A percentile compares a stretch with the other conserved stretches of the same genome.
Evolutionary conservation across 805 yeast species (phyloP).

Genomic region (Saccharomycopsis sp.): DNA sequence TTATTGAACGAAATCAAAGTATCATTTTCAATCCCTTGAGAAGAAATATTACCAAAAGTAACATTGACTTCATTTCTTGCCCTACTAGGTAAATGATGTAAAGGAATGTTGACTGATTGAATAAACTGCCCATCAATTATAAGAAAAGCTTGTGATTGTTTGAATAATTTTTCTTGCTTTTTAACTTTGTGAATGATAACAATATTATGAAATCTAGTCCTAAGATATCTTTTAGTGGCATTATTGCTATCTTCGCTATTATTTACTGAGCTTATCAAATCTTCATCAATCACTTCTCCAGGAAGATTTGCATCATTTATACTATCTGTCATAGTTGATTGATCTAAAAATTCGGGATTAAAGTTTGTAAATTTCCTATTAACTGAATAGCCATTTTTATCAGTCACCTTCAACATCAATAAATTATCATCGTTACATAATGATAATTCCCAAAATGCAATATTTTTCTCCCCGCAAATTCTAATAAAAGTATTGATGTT

Average conservation of each 20-base stretch:
- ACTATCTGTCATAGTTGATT: background rate
- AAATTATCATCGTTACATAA: slow-evolving; percentile 6
- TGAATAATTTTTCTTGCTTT: slow-evolving; percentile 15
- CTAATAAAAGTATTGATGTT: too few species aligned
- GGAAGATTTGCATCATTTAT: background rate
- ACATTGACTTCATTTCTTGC: background rate
- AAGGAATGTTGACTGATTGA: slow-evolving; percentile 20
- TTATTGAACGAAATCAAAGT: slow-evolving; percentile 21
- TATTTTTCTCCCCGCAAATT: too few species aligned
- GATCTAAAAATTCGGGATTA: slow-evolving; percentile 19
- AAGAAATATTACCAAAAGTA: slow-evolving; percentile 14
- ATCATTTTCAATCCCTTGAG: background rate
- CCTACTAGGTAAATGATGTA: slow-evolving; percentile 14
- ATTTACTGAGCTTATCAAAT: too few species aligned
- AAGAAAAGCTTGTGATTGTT: slow-evolving; percentile 30
- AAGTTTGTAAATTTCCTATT: slow-evolving; percentile 22
- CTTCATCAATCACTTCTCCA: too few species aligned
- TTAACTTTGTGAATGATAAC: slow-evolving; percentile 20
- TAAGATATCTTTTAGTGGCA: background rate
- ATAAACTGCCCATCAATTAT: slow-evolving; percentile 40
- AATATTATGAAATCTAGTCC: slow-evolving; percentile 21
- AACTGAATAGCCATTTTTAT: slow-evolving; percentile 4
- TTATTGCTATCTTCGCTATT: background rate
- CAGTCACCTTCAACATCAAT: slow-evolving; percentile 8
- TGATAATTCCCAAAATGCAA: slow-evolving; percentile 14